phyloP scores from a whole-genome alignment of 768 basidiomycete species.

The Boletus vinaceobasis region DNA sequence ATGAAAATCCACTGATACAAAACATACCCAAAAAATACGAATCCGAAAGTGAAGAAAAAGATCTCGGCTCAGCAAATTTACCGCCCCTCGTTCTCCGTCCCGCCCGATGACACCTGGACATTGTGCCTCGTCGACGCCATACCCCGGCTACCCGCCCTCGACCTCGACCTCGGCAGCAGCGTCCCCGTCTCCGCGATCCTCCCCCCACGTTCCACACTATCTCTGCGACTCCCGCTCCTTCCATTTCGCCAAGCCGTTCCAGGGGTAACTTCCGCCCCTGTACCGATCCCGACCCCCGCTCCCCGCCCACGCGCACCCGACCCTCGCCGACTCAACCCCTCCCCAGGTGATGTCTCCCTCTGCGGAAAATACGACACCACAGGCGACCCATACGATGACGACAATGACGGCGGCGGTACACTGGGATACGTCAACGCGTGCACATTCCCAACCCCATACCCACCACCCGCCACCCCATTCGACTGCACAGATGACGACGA shows the following conservation, averaged over 20 bases:
- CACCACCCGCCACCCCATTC: neutral
- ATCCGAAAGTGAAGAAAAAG: neutral
- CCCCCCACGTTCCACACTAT: slow-evolving; percentile 59
- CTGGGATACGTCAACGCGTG: slow-evolving; percentile 69
- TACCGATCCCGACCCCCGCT: slow-evolving; percentile 12
- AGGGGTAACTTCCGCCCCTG: slow-evolving; percentile 2
- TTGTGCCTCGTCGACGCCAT: slow-evolving; percentile 30
- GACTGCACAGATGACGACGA: slow-evolving; percentile 42
- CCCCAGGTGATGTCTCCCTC: slow-evolving; percentile 53
- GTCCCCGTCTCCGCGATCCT: slow-evolving; percentile 69
- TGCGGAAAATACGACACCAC: slow-evolving; percentile 42
- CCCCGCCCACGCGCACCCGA: slow-evolving; percentile 40
- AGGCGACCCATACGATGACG: slow-evolving; percentile 75
- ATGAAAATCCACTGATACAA: too few relatives aligned
- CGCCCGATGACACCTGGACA: slow-evolving; percentile 25
- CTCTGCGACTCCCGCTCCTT: slow-evolving; percentile 46
- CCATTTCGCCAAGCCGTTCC: neutral
- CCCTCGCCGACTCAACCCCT: slow-evolving; percentile 51
- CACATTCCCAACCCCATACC: slow-evolving; percentile 29
- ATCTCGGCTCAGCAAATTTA: neutral
- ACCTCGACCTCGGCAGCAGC: slow-evolving; percentile 42
- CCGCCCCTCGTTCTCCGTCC: neutral
- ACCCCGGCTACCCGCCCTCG: slow-evolving; percentile 45
- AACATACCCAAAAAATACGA: neutral
- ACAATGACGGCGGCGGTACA: slow-evolving; percentile 79